Evolutionary conservation across 805 yeast species (phyloP).

Genomic region (Naumovozyma dairenensis): DNA sequence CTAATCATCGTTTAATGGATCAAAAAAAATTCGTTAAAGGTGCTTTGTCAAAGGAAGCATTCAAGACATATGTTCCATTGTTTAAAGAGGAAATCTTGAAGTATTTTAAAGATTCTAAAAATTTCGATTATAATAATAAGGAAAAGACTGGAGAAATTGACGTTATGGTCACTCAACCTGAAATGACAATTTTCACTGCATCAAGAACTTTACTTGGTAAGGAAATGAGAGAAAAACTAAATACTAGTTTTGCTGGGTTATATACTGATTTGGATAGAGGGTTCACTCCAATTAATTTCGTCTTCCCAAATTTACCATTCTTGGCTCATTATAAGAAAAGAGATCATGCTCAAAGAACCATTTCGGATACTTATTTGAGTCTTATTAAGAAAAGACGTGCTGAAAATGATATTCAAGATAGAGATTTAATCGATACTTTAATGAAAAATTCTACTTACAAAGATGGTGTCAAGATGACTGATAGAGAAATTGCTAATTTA

Average conservation of each 20-base stretch:
- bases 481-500: conserved; percentile 86
- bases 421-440: conserved; percentile 84
- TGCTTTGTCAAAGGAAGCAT: conserved; percentile 78
- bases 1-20: conserved; percentile 90
- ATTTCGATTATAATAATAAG: conserved; percentile 34
- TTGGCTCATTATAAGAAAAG: conserved; percentile 75
- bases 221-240: conserved; percentile 77
- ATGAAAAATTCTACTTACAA: conserved; percentile 78
- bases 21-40: conserved; percentile 94
- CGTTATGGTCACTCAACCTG: conserved; percentile 82
- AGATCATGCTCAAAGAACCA: conserved; percentile 78
- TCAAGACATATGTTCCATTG: conserved; percentile 77
- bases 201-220: conserved; percentile 85
- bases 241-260: conserved; percentile 71
- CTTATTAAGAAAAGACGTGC: conserved; percentile 67
- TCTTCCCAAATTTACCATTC: conserved; percentile 80
- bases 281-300: conserved; percentile 91
- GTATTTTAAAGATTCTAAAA: conserved; percentile 47
- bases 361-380: conserved; percentile 70
- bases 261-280: conserved; percentile 93
- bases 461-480: conserved; percentile 92
- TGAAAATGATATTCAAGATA: conserved; percentile 65
- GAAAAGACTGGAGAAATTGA: conserved; percentile 42
- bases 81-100: conserved; percentile 67
- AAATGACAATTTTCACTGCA: conserved; percentile 93